Base-by-base conservation (phyloP, 2,329 filamentous ascomycete genomes). In the Aureobasidium melanogenum region DNA sequence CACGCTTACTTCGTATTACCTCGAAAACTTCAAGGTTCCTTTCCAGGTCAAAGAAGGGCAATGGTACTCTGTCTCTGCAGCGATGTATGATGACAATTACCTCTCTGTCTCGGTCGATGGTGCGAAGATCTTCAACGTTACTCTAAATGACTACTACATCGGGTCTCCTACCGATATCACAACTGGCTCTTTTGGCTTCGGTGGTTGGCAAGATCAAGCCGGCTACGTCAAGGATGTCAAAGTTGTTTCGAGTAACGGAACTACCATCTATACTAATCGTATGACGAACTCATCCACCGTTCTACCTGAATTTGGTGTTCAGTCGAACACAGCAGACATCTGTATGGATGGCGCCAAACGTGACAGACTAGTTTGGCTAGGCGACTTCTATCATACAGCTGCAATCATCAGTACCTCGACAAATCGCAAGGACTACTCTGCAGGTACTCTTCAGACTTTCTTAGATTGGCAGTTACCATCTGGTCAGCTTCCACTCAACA, bases 301-400 rank as follows among this genome's bases (percentile, higher is more conserved):
- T 0, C 66, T 78, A 0, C 67, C 62, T 0, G 76, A 79, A 47
- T 78, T 76, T 39, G 70, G 71, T 5, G 70, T 74, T 0, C 67
- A 69, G 2, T 63, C 65, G 1, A 74, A 77, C 26, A 62, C 68
- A 1, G 65, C 66, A 5, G 71, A 72, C 2, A 69, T 76, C 9
- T 78, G 76, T 47, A 66, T 77, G 1, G 75, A 78, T 61, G 74
- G 75, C 2, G 70, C 72, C 0, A 78, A 77, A 62, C 67, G 76
- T 6, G 76, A 79, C 62, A 69, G 75, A 0, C 67, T 76, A 1
- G 68, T 76, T 5, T 78, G 76, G 75, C 68, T 72, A 3, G 75
- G 76, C 5, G 75, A 78, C 61, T 77, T 76, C 58, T 73, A 73
- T 43, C 75, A 78, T 63, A 77, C 77, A 0, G 66, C 71, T 1